A percentile compares a stretch with the other conserved stretches of the same genome.
Conservation (phyloP, 73 alveolate species). For the Paramecium biaurelia region DNA sequence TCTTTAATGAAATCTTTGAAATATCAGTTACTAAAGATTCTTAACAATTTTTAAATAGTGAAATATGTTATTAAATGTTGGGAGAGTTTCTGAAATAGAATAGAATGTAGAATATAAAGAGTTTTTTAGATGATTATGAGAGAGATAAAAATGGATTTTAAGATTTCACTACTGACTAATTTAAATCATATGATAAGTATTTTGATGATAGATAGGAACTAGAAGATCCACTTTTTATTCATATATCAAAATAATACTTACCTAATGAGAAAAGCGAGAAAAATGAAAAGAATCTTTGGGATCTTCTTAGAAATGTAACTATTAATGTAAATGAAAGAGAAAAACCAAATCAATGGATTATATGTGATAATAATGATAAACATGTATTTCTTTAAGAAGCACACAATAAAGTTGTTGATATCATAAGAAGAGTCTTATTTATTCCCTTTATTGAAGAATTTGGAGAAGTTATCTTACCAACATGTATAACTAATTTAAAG, state of each 20-base stretch:
- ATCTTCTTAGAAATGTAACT: background rate
- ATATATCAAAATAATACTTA: background rate
- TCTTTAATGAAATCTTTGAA: constrained; percentile 2
- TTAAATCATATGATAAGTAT: constrained; percentile 6
- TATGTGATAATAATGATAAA: background rate
- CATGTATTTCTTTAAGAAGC: background rate
- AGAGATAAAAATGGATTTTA: constrained; percentile 12
- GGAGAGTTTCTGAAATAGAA: background rate
- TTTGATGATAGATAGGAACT: background rate
- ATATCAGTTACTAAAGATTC: background rate
- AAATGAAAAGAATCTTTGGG: background rate
- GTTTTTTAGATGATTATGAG: constrained; percentile 10
- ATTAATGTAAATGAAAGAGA: background rate
- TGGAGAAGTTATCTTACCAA: background rate
- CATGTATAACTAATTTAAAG: background rate
- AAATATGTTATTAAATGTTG: background rate
- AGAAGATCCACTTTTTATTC: background rate
- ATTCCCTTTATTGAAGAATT: constrained; percentile 43
- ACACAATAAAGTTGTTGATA: constrained; percentile 2
- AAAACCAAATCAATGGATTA: background rate
- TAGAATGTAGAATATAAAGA: background rate
- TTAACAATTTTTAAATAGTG: constrained; percentile 17
- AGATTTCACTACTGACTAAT: background rate
- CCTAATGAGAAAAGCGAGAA: background rate
- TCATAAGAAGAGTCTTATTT: background rate